Base-by-base conservation (phyloP, 2,329 filamentous ascomycete genomes). In the Pestalotiopsis sp. region DNA sequence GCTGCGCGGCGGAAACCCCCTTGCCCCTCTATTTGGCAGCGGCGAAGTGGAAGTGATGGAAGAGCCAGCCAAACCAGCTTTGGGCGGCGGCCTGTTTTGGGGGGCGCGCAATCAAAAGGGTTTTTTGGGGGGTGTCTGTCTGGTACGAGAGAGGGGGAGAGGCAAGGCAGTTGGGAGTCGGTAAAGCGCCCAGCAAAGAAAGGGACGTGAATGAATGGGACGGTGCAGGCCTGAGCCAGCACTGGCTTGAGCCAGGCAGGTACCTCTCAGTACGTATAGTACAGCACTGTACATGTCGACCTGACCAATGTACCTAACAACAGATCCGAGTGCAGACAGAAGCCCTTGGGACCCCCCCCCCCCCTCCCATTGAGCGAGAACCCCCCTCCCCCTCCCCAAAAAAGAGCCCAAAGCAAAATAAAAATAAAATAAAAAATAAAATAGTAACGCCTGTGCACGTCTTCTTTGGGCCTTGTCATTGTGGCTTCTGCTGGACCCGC, bases 391-490 rank as follows among this genome's bases (percentile, higher is more conserved):
- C 13, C 60, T 48, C 44, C 61, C 38, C 44, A 52, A 52, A 52
- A 52, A 58, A 58, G 22, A 58, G 22, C 26, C 11, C 22, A 65
- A 60, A 38, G 44, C 61, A 35, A 64, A 66, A 35, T 9, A 35
- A 35, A 35, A 35, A 30, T n/a, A 35, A 30, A 26, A 26, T 9
- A 30, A 30, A 35, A 35, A 2, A 35, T 9, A 62, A 55, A 59
- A 65, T 35, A 65, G 38, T 48, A 68, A 65, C 39, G 57, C 56
- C 66, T 57, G 62, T 65, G 62, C 44, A 52, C 30, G 30, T 35
- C 62, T 65, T 63, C 60, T 60, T 65, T 59, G 24, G 58, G 60
- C 60, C 60, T 62, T 62, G 65, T 30, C 40, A 24, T 39, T 57
- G 62, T 52, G 44, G 44, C 44, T 52, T 52, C 44, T 52, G 17